These are phyloP conservation scores for Bigelowiella natans DNA, from an alignment of 78 protist species.

Conservation along the genomic window DNA sequence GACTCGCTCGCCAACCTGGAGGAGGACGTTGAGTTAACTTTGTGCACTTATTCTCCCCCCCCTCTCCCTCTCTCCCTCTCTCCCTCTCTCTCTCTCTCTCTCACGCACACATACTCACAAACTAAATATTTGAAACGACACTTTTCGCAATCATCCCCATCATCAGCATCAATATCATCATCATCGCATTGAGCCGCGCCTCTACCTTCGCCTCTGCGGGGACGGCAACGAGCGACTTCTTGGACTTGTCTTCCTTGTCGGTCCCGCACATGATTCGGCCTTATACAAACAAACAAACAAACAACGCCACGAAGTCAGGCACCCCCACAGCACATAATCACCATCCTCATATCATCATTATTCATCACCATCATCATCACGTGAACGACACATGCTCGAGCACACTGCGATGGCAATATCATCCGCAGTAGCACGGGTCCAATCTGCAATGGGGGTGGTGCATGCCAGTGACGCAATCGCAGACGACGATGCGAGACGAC, in stretches of 20 bases:
- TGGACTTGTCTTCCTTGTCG: neutral
- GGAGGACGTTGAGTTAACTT: neutral
- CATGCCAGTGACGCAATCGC: too few species aligned
- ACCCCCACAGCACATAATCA: too few species aligned
- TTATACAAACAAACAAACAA: too few species aligned
- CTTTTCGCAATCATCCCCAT: neutral
- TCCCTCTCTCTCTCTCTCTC: neutral
- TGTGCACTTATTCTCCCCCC: neutral
- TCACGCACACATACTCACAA: neutral
- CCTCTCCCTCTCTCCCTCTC: neutral
- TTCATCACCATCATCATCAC: too few species aligned
- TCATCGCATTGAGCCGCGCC: neutral
- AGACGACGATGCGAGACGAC: too few species aligned
- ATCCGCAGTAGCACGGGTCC: too few species aligned
- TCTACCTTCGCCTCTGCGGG: too few species aligned
- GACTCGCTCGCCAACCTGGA: neutral
- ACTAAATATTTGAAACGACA: neutral
- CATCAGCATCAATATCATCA: neutral
- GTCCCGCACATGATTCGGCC: neutral
- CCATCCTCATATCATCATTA: too few species aligned
- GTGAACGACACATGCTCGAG: too few species aligned
- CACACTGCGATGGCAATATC: too few species aligned
- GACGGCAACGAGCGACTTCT: neutral
- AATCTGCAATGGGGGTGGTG: too few species aligned
- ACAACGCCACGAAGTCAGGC: too few species aligned